Conservation (phyloP, 2,329 filamentous ascomycete genomes). For the Pleoardoris graminearum region DNA sequence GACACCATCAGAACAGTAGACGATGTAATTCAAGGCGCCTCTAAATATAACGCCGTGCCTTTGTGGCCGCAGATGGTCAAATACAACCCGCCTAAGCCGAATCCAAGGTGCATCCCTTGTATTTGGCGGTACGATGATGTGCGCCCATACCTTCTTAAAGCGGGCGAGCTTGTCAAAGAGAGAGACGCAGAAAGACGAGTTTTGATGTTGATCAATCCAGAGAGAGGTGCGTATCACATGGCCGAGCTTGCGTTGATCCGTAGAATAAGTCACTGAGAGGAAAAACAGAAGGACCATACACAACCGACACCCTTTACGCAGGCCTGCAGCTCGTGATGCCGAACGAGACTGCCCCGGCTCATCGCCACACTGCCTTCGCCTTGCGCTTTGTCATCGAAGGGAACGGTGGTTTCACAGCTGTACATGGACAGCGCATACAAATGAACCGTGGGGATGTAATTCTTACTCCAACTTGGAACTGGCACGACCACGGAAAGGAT, state of each 20-base stretch:
- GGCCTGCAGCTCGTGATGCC: slow-evolving; percentile 62
- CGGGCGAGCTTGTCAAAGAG: slow-evolving; percentile 44
- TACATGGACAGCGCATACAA: slow-evolving; percentile 57
- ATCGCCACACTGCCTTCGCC: slow-evolving; percentile 61
- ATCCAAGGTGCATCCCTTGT: slow-evolving; percentile 48
- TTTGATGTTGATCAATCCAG: slow-evolving; percentile 49
- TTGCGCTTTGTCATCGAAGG: slow-evolving; percentile 63
- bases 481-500: slow-evolving; percentile 62
- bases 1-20: slow-evolving; percentile 13
- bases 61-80: slow-evolving; percentile 56
- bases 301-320: slow-evolving; percentile 62
- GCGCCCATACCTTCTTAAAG: slow-evolving; percentile 40
- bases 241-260: not conserved
- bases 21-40: slow-evolving; percentile 21
- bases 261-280: not conserved
- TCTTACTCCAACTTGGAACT: slow-evolving; percentile 62
- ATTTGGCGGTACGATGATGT: slow-evolving; percentile 46
- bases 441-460: slow-evolving; percentile 60
- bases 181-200: slow-evolving; percentile 47
- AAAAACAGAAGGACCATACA: slow-evolving; percentile 54
- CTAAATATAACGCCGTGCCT: slow-evolving; percentile 34
- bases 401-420: slow-evolving; percentile 59
- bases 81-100: slow-evolving; percentile 54
- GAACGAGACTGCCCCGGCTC: slow-evolving; percentile 59
- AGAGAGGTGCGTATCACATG: slow-evolving; percentile 24